Percentiles rank a stretch among this genome's conserved stretches.
Evolutionary conservation across 2,329 filamentous ascomycete species (phyloP).

Genomic region (Macrophomina pseudophaseolina): DNA sequence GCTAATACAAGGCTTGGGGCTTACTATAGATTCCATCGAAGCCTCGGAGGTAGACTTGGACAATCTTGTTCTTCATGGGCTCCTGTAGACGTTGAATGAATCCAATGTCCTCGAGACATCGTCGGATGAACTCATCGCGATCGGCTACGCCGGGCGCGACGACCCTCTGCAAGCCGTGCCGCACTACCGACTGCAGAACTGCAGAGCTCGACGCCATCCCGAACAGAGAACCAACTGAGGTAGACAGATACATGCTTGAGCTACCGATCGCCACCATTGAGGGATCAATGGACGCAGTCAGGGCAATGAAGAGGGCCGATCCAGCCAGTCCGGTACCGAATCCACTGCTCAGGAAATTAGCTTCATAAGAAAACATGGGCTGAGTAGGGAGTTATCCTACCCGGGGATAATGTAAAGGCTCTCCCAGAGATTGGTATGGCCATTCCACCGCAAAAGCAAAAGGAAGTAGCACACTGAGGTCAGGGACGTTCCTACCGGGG

Average conservation of each 20-base stretch:
- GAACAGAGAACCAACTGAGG: constrained; percentile 30
- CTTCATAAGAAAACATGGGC: no score
- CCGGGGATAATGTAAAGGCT: constrained; percentile 37
- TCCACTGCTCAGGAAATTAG: constrained; percentile 26
- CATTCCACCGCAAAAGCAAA: constrained; percentile 38
- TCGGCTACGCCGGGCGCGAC: background rate
- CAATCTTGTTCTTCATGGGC: background rate
- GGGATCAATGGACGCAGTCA: constrained; percentile 35
- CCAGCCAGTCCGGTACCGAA: constrained; percentile 36
- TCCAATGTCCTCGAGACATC: background rate
- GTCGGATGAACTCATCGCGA: constrained; percentile 2
- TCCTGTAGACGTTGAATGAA: background rate
- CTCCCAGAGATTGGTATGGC: constrained; percentile 36
- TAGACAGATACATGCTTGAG: constrained; percentile 33
- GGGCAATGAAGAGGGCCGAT: constrained; percentile 36
- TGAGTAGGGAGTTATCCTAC: background rate
- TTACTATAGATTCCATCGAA: constrained; percentile 1
- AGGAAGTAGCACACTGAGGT: constrained; percentile 34
- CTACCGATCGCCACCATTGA: constrained; percentile 33
- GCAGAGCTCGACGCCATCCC: constrained; percentile 36
- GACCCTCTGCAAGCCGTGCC: constrained; percentile 27
- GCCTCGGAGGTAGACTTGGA: background rate
- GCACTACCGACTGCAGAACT: constrained; percentile 34
- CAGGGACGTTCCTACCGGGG: constrained; percentile 31
- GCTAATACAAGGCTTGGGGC: background rate